Base-by-base conservation (phyloP, 495 filamentous ascomycete genomes). In the Xylaria acuta region DNA sequence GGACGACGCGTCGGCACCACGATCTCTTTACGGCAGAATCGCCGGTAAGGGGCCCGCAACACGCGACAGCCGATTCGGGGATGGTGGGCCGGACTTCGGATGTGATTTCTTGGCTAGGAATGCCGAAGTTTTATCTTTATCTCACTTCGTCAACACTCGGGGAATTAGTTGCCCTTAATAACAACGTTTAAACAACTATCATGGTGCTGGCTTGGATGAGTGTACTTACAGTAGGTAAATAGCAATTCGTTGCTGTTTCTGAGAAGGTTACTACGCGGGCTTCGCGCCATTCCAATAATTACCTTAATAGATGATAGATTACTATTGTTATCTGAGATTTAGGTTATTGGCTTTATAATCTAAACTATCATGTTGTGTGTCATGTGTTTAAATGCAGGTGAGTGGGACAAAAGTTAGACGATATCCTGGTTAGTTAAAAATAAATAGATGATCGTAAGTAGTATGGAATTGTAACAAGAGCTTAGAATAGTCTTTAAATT, bases 21-120 rank as follows among this genome's bases (percentile, higher is more conserved):
- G 4, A 38, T 51, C 64, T 51, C 43, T 36, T 49, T 66, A 25
- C 45, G 30, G 64, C 20, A 66, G 27, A 34, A 51, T 45, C 38
- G 40, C 40, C 62, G 38, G 40, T 3, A 64, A 25, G 20, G 59
- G 59, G 14, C 12, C 40, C 40, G 62, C 43, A 43, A 16, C 18
- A 51, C 8, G 16, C 16, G 43, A 34, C 63, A 43, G 14, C 40
- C 47, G 41, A 40, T 41, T 41, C 59, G 59, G 34, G 16, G 59
- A 59, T 30, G 5, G 36, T 38, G 59, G 59, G 59, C 59, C 11
- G 11, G 59, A 36, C 20, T 40, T 60, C 32, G 56, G 56, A 4
- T 62, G 14, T 40, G 16, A 18, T 22, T 36, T 40, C 58, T 62
- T 62, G 16, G 58, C 20, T 62, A 41, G 59, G 9, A 22, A 22